Percentiles rank a stretch among this genome's conserved stretches.
These are phyloP conservation scores for Wallemia mellicola DNA, from an alignment of 1,284 basidiomycete species.

Conservation along the genomic window DNA sequence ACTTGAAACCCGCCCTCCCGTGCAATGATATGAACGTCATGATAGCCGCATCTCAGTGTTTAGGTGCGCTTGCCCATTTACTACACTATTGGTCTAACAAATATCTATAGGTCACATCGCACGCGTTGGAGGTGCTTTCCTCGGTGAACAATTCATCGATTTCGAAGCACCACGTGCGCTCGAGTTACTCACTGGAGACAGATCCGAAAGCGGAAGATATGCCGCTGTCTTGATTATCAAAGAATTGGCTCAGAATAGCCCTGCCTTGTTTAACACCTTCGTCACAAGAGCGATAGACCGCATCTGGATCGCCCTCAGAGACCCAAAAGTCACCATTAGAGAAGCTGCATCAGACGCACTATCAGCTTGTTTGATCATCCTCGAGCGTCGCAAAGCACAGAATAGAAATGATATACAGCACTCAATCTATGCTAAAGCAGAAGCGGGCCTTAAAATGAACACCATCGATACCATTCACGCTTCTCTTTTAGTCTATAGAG, in stretches of 20 bases:
- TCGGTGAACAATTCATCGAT: slow-evolving; percentile 64
- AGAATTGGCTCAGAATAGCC: slow-evolving; percentile 60
- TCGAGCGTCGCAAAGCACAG: neutral
- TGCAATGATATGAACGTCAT: slow-evolving; percentile 59
- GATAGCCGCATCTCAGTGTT: slow-evolving; percentile 56
- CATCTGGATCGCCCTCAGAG: slow-evolving; percentile 59
- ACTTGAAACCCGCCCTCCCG: slow-evolving; percentile 55
- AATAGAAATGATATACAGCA: neutral
- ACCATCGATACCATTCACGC: slow-evolving; percentile 72
- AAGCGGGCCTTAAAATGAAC: slow-evolving; percentile 48
- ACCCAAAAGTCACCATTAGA: slow-evolving; percentile 29
- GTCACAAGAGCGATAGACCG: slow-evolving; percentile 65
- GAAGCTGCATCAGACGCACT: slow-evolving; percentile 74
- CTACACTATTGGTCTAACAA: neutral
- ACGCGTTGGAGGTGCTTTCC: slow-evolving; percentile 42
- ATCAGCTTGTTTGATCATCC: slow-evolving; percentile 38
- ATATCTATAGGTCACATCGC: slow-evolving; percentile 22
- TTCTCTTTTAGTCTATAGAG: slow-evolving; percentile 67
- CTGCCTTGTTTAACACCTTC: slow-evolving; percentile 55
- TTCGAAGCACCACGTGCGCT: slow-evolving; percentile 53
- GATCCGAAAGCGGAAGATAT: slow-evolving; percentile 18
- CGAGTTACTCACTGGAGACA: slow-evolving; percentile 27
- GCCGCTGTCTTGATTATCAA: slow-evolving; percentile 19
- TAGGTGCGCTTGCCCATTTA: slow-evolving; percentile 25
- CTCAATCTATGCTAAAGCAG: slow-evolving; percentile 28